Conservation (phyloP, 1,139 yeast species). For the Candida sp. region DNA sequence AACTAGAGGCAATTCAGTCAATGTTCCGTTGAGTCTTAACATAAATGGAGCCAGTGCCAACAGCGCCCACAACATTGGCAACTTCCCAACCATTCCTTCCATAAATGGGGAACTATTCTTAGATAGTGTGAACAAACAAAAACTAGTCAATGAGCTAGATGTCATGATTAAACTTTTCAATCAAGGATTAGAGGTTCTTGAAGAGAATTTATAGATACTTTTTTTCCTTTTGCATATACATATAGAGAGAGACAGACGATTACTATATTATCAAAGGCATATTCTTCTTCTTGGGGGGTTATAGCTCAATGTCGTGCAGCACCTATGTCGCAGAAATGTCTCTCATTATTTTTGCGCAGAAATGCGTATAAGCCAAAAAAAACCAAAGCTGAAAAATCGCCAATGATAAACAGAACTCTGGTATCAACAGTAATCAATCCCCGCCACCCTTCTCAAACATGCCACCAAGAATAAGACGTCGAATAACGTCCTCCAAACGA, state of each 20-base stretch:
- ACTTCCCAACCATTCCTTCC: conserved; percentile 42
- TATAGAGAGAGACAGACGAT: background rate
- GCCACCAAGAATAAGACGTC: conserved; percentile 51
- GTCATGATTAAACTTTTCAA: conserved; percentile 41
- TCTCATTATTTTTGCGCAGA: background rate
- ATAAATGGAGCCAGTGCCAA: background rate
- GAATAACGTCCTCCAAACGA: conserved; percentile 51
- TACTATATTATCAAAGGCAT: background rate
- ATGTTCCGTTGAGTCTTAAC: background rate
- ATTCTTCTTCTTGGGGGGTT: no score
- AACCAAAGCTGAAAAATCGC: background rate
- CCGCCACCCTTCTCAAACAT: conserved; percentile 18
- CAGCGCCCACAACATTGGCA: background rate
- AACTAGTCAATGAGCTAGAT: conserved; percentile 42
- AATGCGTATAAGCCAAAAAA: background rate
- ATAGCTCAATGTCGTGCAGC: background rate
- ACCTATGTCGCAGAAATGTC: background rate
- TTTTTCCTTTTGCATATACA: background rate
- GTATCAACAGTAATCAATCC: background rate
- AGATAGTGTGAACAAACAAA: conserved; percentile 38
- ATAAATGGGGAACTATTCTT: conserved; percentile 43
- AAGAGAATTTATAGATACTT: conserved; percentile 25
- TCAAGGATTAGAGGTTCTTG: conserved; percentile 47
- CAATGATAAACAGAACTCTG: background rate
- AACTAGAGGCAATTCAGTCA: conserved; percentile 20